Conservation (phyloP, 2,329 filamentous ascomycete genomes). For the Colletotrichum camelliae region DNA sequence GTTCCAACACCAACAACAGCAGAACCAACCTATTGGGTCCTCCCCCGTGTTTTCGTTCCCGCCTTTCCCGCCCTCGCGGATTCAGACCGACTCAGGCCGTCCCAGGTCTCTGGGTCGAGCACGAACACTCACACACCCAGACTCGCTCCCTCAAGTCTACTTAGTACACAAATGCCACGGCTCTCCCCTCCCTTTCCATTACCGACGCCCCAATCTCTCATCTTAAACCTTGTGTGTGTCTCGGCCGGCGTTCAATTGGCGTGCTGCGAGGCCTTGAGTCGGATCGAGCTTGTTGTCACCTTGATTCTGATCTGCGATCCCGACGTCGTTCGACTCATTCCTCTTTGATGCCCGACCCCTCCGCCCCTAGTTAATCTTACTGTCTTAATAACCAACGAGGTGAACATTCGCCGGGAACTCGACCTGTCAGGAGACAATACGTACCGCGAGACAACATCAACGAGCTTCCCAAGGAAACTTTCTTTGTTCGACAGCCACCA, state of each 20-base stretch:
- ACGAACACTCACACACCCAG: neutral
- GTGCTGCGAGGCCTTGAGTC: neutral
- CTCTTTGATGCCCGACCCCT: neutral
- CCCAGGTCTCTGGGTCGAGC: slow-evolving; percentile 9
- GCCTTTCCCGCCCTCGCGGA: slow-evolving; percentile 19
- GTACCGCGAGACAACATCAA: neutral
- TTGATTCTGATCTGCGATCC: neutral
- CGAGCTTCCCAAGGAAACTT: neutral
- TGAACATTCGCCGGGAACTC: neutral
- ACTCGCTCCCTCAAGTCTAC: neutral
- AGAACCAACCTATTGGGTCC: slow-evolving; percentile 17
- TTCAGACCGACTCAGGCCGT: slow-evolving; percentile 15
- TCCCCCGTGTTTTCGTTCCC: slow-evolving; percentile 18
- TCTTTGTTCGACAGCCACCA: neutral
- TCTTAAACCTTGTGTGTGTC: neutral
- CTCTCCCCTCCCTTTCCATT: neutral
- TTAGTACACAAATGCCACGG: neutral
- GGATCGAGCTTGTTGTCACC: neutral
- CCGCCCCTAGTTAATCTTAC: neutral
- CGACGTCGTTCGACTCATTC: neutral
- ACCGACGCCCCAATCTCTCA: neutral
- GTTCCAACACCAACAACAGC: slow-evolving; percentile 3
- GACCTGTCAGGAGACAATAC: neutral
- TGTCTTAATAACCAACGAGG: neutral
- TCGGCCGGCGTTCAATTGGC: neutral